phyloP scores from a whole-genome alignment of 2,329 filamentous ascomycete genomes.

The Neofusicoccum laricinum region DNA sequence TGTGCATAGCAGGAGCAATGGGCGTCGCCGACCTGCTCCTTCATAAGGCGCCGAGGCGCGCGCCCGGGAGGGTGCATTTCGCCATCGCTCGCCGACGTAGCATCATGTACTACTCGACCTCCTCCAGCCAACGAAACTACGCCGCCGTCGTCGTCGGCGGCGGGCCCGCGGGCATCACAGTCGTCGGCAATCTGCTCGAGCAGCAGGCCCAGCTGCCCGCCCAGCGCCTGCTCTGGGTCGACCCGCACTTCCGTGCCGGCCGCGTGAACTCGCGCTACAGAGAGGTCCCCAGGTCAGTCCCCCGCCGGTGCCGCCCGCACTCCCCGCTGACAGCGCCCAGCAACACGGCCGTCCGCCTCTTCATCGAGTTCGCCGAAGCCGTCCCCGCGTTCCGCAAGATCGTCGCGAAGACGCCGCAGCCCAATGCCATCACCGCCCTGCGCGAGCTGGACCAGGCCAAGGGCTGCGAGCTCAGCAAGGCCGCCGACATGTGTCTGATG shows the following conservation, averaged over 20 bases:
- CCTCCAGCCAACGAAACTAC: constrained; percentile 28
- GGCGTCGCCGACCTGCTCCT: constrained; percentile 1
- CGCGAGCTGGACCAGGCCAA: constrained; percentile 54
- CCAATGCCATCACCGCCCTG: constrained; percentile 56
- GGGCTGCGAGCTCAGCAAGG: constrained; percentile 56
- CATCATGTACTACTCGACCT: constrained; percentile 11
- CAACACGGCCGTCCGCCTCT: constrained; percentile 62
- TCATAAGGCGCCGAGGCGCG: constrained; percentile 9
- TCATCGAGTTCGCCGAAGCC: constrained; percentile 56
- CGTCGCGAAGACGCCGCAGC: constrained; percentile 44
- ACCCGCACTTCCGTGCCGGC: constrained; percentile 51
- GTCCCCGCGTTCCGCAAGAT: constrained; percentile 53
- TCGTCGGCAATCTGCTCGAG: constrained; percentile 61
- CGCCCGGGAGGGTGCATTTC: constrained; percentile 3
- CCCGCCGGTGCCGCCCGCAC: not conserved
- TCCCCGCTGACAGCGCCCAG: constrained; percentile 28
- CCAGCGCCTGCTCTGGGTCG: constrained; percentile 57
- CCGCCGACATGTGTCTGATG: constrained; percentile 54
- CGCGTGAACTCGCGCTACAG: constrained; percentile 47
- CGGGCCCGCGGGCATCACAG: constrained; percentile 59
- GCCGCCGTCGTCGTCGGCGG: constrained; percentile 58
- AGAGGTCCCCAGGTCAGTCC: constrained; percentile 54
- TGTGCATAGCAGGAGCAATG: not conserved
- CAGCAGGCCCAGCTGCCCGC: constrained; percentile 35
- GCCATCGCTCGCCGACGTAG: constrained; percentile 1